phyloP scores from a whole-genome alignment of 2,329 filamentous ascomycete species.

The Calonectria pseudoreteaudii region DNA sequence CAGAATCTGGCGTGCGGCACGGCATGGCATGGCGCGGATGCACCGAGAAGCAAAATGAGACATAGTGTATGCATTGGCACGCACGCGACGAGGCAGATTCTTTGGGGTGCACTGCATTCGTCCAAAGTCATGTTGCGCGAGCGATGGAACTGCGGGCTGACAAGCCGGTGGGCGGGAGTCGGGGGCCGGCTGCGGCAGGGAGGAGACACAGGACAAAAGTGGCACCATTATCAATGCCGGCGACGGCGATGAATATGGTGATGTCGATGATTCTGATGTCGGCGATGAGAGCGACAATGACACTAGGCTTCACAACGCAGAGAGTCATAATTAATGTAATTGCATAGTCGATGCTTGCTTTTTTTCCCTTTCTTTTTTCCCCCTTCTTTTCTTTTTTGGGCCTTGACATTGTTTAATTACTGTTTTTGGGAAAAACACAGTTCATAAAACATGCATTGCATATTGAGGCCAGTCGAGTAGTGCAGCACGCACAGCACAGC shows the following conservation, averaged over 20 bases:
- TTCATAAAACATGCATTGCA: slow-evolving; percentile 15
- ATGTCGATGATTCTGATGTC: not conserved
- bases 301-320: not conserved
- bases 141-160: slow-evolving; percentile 4
- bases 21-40: not conserved
- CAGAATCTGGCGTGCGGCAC: not conserved
- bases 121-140: not conserved
- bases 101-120: not conserved
- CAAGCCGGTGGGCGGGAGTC: not conserved
- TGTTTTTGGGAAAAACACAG: not conserved
- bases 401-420: not conserved
- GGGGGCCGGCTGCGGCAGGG: not conserved
- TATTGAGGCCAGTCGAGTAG: slow-evolving; percentile 6
- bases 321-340: not conserved
- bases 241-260: not conserved
- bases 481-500: not conserved
- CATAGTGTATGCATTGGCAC: not conserved
- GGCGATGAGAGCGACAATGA: not conserved
- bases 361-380: too few relatives aligned
- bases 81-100: slow-evolving; percentile 1
- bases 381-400: not conserved
- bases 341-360: not conserved
- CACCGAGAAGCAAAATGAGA: not conserved
- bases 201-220: not conserved
- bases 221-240: not conserved